phyloP scores from a whole-genome alignment of 2,329 filamentous ascomycete species.

The Exophiala alcalophila region DNA sequence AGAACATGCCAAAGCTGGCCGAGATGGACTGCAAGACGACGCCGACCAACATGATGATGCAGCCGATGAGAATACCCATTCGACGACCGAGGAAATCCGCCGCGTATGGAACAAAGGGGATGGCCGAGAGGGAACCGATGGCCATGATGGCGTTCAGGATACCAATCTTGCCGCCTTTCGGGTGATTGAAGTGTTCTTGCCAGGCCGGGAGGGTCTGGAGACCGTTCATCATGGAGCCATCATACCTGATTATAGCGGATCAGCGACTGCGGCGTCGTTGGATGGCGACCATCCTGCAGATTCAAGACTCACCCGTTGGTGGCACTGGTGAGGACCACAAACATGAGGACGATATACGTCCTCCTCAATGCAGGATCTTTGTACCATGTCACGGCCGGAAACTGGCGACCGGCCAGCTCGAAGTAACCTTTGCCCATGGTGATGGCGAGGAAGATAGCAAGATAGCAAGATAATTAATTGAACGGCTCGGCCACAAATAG shows the following conservation, averaged over 20 bases:
- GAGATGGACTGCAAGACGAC: conserved; percentile 34
- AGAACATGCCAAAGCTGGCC: conserved; percentile 46
- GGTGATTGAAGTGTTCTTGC: conserved; percentile 28
- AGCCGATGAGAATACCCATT: conserved; percentile 45
- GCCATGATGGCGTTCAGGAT: conserved; percentile 27
- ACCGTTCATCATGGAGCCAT: conserved; percentile 30
- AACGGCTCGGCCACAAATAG: not conserved
- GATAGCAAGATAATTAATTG: too few species aligned
- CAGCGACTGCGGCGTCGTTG: not conserved
- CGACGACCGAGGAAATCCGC: conserved; percentile 49
- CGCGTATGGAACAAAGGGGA: conserved; percentile 49
- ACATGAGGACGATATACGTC: conserved; percentile 54
- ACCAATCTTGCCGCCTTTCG: conserved; percentile 22
- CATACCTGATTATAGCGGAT: conserved; percentile 14
- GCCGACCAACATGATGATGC: conserved; percentile 30
- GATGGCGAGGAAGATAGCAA: not conserved
- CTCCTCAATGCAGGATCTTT: conserved; percentile 56
- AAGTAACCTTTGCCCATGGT: conserved; percentile 25
- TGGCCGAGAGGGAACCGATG: conserved; percentile 48
- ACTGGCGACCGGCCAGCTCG: conserved; percentile 34
- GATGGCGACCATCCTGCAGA: not conserved
- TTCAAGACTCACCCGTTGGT: conserved; percentile 27
- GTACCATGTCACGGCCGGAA: conserved; percentile 57
- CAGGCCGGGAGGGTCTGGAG: conserved; percentile 24
- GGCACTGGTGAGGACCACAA: conserved; percentile 60